Evolutionary conservation across 2,329 filamentous ascomycete species (phyloP).

Genomic region (Nemania serpens): DNA sequence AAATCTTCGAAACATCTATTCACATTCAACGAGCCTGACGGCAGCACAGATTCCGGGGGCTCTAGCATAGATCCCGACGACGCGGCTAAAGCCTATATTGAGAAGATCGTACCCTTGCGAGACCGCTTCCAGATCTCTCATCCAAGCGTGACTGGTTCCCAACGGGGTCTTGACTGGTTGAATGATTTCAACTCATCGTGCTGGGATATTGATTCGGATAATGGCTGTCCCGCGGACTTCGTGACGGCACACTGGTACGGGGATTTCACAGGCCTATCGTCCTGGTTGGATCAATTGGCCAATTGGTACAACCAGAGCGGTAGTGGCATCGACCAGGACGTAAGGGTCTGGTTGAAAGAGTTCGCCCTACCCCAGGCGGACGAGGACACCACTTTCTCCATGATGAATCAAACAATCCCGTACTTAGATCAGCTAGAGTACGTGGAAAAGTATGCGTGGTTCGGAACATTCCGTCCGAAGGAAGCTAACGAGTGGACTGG

Average conservation of each 20-base stretch:
- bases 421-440: constrained; percentile 44
- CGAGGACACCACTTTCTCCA: constrained; percentile 43
- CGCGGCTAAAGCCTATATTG: constrained; percentile 46
- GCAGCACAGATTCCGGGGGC: constrained; percentile 46
- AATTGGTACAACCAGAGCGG: constrained; percentile 43
- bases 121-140: constrained; percentile 47
- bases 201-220: constrained; percentile 43
- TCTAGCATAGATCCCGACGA: constrained; percentile 46
- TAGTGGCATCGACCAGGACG: constrained; percentile 24
- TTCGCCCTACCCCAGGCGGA: constrained; percentile 45
- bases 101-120: constrained; percentile 45
- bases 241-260: constrained; percentile 50
- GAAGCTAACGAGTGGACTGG: constrained; percentile 48
- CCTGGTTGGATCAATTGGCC: constrained; percentile 44
- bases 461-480: constrained; percentile 45
- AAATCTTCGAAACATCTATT: constrained; percentile 46
- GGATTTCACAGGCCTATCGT: constrained; percentile 42
- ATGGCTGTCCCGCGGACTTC: constrained; percentile 48
- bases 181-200: constrained; percentile 47
- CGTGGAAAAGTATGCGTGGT: constrained; percentile 49
- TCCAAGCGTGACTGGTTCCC: constrained; percentile 48
- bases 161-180: constrained; percentile 46
- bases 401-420: constrained; percentile 47
- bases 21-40: constrained; percentile 50
- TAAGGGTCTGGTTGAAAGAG: constrained; percentile 48